A percentile compares a stretch with the other conserved stretches of the same genome.
Evolutionary conservation across 2,329 filamentous ascomycete genomes (phyloP).

Genomic region (Lasiodiplodia gonubiensis): DNA sequence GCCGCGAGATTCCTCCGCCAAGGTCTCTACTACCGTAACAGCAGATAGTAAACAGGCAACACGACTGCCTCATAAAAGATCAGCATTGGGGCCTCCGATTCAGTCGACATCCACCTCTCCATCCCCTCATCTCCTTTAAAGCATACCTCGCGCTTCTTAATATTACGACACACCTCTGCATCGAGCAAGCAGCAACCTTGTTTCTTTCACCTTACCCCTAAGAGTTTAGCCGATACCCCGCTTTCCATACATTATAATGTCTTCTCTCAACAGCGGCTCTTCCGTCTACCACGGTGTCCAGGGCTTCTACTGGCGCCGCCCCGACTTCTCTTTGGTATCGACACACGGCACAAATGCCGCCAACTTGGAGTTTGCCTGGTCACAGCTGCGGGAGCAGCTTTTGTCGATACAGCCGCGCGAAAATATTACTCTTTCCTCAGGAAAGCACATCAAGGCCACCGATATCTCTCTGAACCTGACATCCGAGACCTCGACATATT

Average conservation of each 20-base stretch:
- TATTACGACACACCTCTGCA: no score
- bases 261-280: conserved; percentile 39
- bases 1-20: not conserved
- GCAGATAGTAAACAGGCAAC: not conserved
- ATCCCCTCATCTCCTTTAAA: not conserved
- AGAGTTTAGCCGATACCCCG: not conserved
- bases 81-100: not conserved
- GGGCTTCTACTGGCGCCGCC: conserved; percentile 39
- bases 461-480: not conserved
- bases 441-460: not conserved
- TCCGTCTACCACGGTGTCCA: conserved; percentile 40
- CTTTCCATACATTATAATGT: conserved; percentile 32
- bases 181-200: not conserved
- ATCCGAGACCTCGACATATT: not conserved
- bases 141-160: not conserved
- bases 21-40: not conserved
- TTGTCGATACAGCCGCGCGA: not conserved
- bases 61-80: conserved; percentile 6
- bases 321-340: conserved; percentile 36
- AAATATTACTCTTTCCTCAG: not conserved
- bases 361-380: conserved; percentile 1
- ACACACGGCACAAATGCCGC: conserved; percentile 33
- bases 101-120: not conserved
- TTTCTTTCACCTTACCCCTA: not conserved
- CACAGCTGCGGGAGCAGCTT: conserved; percentile 8